Percentiles rank a stretch among this genome's conserved stretches.
Evolutionary conservation across 495 filamentous ascomycete genomes (phyloP).

Genomic region (Neurospora hispaniola): DNA sequence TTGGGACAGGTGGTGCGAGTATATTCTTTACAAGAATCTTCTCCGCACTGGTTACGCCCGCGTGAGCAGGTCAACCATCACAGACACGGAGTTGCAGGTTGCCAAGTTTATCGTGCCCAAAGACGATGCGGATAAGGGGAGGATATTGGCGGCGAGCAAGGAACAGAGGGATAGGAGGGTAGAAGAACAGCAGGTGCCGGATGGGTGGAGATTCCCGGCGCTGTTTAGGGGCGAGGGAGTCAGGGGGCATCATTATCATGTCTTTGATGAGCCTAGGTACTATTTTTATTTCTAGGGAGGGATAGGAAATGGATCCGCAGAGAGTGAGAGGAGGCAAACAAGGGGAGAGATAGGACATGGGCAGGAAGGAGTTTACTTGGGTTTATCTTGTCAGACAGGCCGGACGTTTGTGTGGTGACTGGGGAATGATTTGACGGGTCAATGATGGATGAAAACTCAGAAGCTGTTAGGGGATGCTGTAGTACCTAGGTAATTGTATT

Average conservation of each 20-base stretch:
- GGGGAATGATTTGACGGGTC: not conserved
- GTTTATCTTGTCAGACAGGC: not conserved
- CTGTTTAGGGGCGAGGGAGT: slow-evolving; percentile 81
- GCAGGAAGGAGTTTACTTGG: not conserved
- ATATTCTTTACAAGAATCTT: slow-evolving; percentile 89
- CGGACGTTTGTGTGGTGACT: not conserved
- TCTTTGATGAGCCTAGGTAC: slow-evolving; percentile 89
- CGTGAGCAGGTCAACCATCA: slow-evolving; percentile 81
- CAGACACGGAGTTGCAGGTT: slow-evolving; percentile 95
- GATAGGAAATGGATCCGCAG: not conserved
- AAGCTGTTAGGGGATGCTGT: not conserved
- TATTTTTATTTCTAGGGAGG: slow-evolving; percentile 21
- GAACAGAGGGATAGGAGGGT: slow-evolving; percentile 28
- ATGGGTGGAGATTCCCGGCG: slow-evolving; percentile 73
- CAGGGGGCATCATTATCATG: slow-evolving; percentile 86
- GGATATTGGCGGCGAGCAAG: slow-evolving; percentile 23
- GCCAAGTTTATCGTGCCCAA: slow-evolving; percentile 88
- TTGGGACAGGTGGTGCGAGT: slow-evolving; percentile 99
- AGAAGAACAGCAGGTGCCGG: slow-evolving; percentile 57
- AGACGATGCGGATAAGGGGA: slow-evolving; percentile 46
- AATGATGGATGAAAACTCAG: not conserved
- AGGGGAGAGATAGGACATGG: not conserved
- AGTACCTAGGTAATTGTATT: not conserved
- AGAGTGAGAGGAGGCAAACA: not conserved
- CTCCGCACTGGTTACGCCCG: slow-evolving; percentile 82